phyloP scores from a whole-genome alignment of 1,139 yeast species.

The Suhomyces kunorum region DNA sequence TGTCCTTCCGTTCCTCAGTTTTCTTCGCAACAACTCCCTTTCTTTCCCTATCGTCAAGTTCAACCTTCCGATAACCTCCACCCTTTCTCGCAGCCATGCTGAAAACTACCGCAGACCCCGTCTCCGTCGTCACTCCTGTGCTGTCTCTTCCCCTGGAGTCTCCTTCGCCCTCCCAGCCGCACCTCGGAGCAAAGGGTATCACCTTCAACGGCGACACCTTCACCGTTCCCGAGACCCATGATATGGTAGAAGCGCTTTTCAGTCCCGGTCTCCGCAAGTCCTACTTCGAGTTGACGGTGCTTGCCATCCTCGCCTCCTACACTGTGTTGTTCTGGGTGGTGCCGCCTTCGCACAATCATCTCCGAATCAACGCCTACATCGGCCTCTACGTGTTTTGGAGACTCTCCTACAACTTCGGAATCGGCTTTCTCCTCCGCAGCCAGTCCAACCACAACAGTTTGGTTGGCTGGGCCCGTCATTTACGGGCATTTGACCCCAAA shows the following conservation, averaged over 20 bases:
- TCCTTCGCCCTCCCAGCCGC: no score
- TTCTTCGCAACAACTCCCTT: neutral
- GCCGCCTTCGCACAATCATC: conserved; percentile 21
- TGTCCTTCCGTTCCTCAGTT: no score
- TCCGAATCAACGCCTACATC: conserved; percentile 49
- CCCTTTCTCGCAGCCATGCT: neutral
- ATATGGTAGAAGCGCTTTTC: conserved; percentile 80
- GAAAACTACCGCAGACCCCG: neutral
- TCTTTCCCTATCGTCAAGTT: neutral
- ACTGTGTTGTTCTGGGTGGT: conserved; percentile 49
- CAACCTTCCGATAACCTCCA: neutral
- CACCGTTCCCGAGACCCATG: conserved; percentile 77
- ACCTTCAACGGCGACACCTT: conserved; percentile 55
- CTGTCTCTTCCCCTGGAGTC: neutral
- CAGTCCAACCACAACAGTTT: conserved; percentile 64
- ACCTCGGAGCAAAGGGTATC: conserved; percentile 41
- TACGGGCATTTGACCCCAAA: conserved; percentile 44
- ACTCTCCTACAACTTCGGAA: conserved; percentile 73
- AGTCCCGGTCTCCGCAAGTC: conserved; percentile 78
- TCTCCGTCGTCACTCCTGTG: neutral
- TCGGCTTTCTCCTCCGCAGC: conserved; percentile 66
- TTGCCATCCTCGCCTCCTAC: conserved; percentile 53
- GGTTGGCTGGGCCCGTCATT: conserved; percentile 54
- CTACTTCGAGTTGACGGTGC: conserved; percentile 61
- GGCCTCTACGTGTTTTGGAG: conserved; percentile 75